phyloP scores from a whole-genome alignment of 768 basidiomycete genomes.

The Lactarius indigo region DNA sequence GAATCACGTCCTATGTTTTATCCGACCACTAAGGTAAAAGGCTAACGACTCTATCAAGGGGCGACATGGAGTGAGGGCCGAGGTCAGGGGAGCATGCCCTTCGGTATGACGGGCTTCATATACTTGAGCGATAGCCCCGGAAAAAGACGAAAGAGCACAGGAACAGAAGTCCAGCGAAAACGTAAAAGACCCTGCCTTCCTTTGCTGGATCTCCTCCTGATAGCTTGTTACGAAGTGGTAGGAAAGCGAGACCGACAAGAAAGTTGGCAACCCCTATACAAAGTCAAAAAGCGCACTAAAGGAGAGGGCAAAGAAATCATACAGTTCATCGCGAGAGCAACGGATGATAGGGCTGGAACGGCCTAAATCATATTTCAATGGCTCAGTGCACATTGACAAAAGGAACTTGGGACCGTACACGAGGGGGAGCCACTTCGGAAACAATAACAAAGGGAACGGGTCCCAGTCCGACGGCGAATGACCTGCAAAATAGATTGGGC shows the following conservation, averaged over 20 bases:
- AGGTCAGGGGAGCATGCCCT: neutral
- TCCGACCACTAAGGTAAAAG: neutral
- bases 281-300: slow-evolving; percentile 4
- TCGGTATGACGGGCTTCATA: neutral
- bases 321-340: slow-evolving; percentile 31
- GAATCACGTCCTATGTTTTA: neutral
- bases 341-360: slow-evolving; percentile 30
- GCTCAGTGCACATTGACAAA: neutral
- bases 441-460: slow-evolving; percentile 93
- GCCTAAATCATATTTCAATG: slow-evolving; percentile 23
- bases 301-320: neutral
- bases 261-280: slow-evolving; percentile 79
- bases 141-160: slow-evolving; percentile 33
- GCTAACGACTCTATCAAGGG: neutral
- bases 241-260: slow-evolving; percentile 75
- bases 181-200: slow-evolving; percentile 86
- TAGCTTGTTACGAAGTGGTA: slow-evolving; percentile 76
- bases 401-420: slow-evolving; percentile 45
- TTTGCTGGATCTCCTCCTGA: slow-evolving; percentile 55
- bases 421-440: slow-evolving; percentile 79
- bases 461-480: slow-evolving; percentile 87
- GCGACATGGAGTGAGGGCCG: neutral
- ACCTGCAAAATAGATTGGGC: slow-evolving; percentile 40
- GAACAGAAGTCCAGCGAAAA: slow-evolving; percentile 63
- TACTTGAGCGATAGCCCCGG: slow-evolving; percentile 30